Evolutionary conservation across 2,329 filamentous ascomycete species (phyloP).

Genomic region (Hymenoscyphus linearis): DNA sequence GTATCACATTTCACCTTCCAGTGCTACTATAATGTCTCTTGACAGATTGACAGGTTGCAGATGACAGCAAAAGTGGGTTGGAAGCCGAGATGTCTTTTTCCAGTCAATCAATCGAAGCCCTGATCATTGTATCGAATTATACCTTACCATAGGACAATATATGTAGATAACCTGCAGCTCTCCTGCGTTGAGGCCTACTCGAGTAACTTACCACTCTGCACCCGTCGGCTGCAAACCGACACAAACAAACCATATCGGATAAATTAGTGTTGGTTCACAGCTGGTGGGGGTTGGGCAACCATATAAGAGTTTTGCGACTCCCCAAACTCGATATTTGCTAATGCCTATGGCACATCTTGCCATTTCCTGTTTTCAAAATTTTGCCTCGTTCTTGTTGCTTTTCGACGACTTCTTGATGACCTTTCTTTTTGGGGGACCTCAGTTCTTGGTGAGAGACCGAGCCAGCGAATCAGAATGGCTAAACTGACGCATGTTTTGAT

Average conservation of each 20-base stretch:
- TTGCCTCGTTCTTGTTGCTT: not conserved
- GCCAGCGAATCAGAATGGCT: not conserved
- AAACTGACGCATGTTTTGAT: not conserved
- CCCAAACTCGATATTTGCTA: not conserved
- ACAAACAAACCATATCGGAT: not conserved
- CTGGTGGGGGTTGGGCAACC: not conserved
- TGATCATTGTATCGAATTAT: not conserved
- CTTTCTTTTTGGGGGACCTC: not conserved
- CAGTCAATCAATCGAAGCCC: not conserved
- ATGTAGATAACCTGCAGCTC: not conserved
- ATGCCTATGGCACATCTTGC: not conserved
- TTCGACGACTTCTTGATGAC: not conserved
- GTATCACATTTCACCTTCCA: not conserved
- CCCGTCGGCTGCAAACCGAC: not conserved
- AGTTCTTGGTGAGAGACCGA: not conserved
- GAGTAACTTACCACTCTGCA: not conserved
- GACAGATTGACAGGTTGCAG: not conserved
- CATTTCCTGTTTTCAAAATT: not conserved
- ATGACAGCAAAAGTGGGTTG: not conserved
- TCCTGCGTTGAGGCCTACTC: constrained; percentile 1
- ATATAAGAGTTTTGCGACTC: not conserved
- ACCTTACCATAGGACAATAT: not conserved
- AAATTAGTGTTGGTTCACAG: not conserved
- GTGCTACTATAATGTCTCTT: not conserved
- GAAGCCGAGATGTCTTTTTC: not conserved